phyloP scores from a whole-genome alignment of 169 alveolate species.

The Prorocentrum cordatum region DNA sequence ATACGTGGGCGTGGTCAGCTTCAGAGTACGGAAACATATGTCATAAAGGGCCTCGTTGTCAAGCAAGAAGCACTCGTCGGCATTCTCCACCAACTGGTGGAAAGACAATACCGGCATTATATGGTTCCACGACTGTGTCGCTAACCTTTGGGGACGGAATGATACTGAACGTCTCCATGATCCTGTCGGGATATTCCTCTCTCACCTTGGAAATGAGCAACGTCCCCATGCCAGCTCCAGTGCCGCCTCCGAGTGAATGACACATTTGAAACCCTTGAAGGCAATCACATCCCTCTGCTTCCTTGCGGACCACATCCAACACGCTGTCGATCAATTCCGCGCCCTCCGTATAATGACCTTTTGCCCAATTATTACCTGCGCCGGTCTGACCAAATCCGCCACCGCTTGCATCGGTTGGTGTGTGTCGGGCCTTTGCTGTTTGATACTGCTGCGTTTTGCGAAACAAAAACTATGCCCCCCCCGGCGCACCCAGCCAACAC shows the following conservation, averaged over 20 bases:
- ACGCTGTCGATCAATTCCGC: no score
- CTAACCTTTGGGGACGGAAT: slow-evolving; percentile 98
- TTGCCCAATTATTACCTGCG: no score
- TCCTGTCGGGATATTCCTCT: slow-evolving; percentile 98
- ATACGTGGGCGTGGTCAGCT: slow-evolving; percentile 96
- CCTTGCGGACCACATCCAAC: no score
- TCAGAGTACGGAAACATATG: slow-evolving; percentile 98
- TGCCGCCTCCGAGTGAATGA: slow-evolving; percentile 98
- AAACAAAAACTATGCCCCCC: slow-evolving; percentile 95
- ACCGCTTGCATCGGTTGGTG: no score
- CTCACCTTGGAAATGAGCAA: slow-evolving; percentile 90
- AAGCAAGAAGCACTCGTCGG: slow-evolving; percentile 94
- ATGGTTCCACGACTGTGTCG: slow-evolving; percentile 98
- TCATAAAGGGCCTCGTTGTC: slow-evolving; percentile 99
- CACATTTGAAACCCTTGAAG: no score
- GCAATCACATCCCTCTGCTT: no score
- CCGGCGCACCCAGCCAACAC: slow-evolving; percentile 92
- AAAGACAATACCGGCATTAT: slow-evolving; percentile 92
- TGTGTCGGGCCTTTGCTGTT: no score
- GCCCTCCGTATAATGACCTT: no score
- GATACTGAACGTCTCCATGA: slow-evolving; percentile 95
- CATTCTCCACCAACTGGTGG: slow-evolving; percentile 95
- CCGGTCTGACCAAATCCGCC: no score
- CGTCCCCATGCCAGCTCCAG: slow-evolving; percentile 97
- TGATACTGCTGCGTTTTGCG: slow-evolving; percentile 87